Evolutionary conservation across 1,284 basidiomycete species (phyloP), one percentile per base, ranked within the genome.

Genomic region (Ceratobasidium sp.): DNA sequence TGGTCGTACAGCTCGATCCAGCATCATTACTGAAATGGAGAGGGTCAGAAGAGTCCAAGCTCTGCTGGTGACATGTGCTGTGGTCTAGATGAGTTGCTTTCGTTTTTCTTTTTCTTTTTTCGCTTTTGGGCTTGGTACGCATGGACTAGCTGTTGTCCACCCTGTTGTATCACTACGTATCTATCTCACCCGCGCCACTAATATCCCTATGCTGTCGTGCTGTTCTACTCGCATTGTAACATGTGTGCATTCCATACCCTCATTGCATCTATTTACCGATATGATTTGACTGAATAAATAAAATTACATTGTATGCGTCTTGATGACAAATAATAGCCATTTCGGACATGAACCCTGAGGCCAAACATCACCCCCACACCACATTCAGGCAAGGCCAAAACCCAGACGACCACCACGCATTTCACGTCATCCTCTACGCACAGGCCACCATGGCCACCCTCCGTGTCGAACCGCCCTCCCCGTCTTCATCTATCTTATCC

Each of bases 391-490:
- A 39, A 14, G 32, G 21, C 30, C 57, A 58, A 58, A 58, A 58
- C 57, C 57, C 57, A 30, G 34, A 67, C 65, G 4, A 69, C 50
- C 65, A 34, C 65, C 36, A 57, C 30, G 62, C 50, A 67, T 67
- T 69, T 69, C 65, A 69, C 65, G 65, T 69, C 65, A 69, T 46
- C 43, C 18, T 30, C 55, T 55, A 67, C 65, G 23, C 41, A 69
- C 65, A 57, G 65, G 52, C 65, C 52, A 69, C 65, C n/a, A 69
- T 69, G 65, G 65, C 65, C 65, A 57, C 52, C 21, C 53, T 69
- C 23, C 50, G 65, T n/a, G 53, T 69, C 16, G 53, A 52, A 6
- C 28, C 65, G 23, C 50, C 65, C 18, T 69, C 65, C 34, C 65
- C 65, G 2, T 23, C 52, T 18, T 69, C 53, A n/a, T 21, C 65